phyloP scores from a whole-genome alignment of 768 basidiomycete species.

The Pleurotus platypus region DNA sequence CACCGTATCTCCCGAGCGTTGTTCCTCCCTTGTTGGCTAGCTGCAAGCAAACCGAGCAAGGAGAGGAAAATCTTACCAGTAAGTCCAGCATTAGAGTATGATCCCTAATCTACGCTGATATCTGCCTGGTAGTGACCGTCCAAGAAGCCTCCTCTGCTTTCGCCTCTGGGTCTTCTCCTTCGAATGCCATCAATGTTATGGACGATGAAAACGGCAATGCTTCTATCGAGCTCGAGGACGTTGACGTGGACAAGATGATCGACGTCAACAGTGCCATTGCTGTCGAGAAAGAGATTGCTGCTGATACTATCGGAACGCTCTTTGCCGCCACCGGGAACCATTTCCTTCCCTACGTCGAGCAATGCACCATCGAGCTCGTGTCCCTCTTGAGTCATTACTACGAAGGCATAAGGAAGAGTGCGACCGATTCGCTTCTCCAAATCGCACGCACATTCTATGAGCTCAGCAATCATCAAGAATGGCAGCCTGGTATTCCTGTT shows the following conservation, averaged over 20 bases:
- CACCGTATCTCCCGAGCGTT: slow-evolving; percentile 79
- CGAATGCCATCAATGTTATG: slow-evolving; percentile 63
- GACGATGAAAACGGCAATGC: slow-evolving; percentile 52
- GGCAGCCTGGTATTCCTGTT: slow-evolving; percentile 68
- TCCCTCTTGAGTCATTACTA: slow-evolving; percentile 87
- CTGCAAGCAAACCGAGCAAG: slow-evolving; percentile 80
- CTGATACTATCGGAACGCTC: slow-evolving; percentile 90
- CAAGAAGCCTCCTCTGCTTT: slow-evolving; percentile 59
- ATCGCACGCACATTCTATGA: slow-evolving; percentile 92
- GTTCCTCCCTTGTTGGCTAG: slow-evolving; percentile 82
- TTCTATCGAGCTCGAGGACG: slow-evolving; percentile 69
- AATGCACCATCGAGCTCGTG: slow-evolving; percentile 74
- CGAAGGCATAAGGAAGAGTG: slow-evolving; percentile 94
- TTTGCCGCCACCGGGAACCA: slow-evolving; percentile 78
- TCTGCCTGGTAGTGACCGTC: slow-evolving; percentile 37
- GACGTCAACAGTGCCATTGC: slow-evolving; percentile 95
- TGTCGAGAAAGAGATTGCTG: slow-evolving; percentile 98
- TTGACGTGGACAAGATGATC: slow-evolving; percentile 83
- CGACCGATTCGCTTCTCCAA: slow-evolving; percentile 83
- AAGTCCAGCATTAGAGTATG: slow-evolving; percentile 17
- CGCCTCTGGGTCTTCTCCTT: slow-evolving; percentile 69
- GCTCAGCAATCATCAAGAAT: slow-evolving; percentile 76
- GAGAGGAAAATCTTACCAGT: slow-evolving; percentile 52
- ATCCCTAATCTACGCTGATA: slow-evolving; percentile 4
- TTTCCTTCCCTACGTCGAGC: slow-evolving; percentile 91